A percentile compares a stretch with the other conserved stretches of the same genome.
These are phyloP conservation scores for Rhizoclosmatium globosum DNA, from an alignment of 192 early-diverging fungal genomes.

Conservation along the genomic window DNA sequence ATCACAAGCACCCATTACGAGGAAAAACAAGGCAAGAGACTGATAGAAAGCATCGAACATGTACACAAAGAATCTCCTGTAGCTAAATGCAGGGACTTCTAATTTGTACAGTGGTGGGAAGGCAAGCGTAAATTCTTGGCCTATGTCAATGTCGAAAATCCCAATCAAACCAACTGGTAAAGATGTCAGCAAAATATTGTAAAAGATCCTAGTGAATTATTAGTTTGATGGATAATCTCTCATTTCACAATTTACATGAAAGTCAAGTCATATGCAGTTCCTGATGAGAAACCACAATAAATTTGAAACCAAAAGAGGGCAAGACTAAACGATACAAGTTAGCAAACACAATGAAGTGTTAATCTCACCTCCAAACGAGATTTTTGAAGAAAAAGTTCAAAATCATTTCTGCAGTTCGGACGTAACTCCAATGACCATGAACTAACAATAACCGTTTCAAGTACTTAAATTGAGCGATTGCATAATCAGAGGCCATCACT, in stretches of 20 bases:
- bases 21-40: slow-evolving; percentile 79
- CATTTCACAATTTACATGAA: slow-evolving; percentile 58
- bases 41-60: slow-evolving; percentile 90
- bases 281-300: slow-evolving; percentile 82
- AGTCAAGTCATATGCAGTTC: slow-evolving; percentile 87
- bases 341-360: slow-evolving; percentile 46
- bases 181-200: slow-evolving; percentile 89
- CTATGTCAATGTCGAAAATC: slow-evolving; percentile 87
- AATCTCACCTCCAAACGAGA: slow-evolving; percentile 75
- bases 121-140: slow-evolving; percentile 67
- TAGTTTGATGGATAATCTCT: not conserved
- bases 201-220: slow-evolving; percentile 62
- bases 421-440: slow-evolving; percentile 93
- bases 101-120: slow-evolving; percentile 83
- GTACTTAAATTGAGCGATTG: slow-evolving; percentile 90
- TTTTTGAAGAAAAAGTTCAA: slow-evolving; percentile 95
- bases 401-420: slow-evolving; percentile 62
- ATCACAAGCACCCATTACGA: slow-evolving; percentile 61
- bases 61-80: slow-evolving; percentile 79
- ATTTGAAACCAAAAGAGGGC: slow-evolving; percentile 93
- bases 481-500: slow-evolving; percentile 91
- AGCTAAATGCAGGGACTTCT: slow-evolving; percentile 78
- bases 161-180: slow-evolving; percentile 73
- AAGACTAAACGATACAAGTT: slow-evolving; percentile 55
- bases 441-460: slow-evolving; percentile 85